Percentiles rank a stretch among this genome's conserved stretches.
Evolutionary conservation across 1,284 basidiomycete genomes (phyloP).

Genomic region (Porodaedalea pini): DNA sequence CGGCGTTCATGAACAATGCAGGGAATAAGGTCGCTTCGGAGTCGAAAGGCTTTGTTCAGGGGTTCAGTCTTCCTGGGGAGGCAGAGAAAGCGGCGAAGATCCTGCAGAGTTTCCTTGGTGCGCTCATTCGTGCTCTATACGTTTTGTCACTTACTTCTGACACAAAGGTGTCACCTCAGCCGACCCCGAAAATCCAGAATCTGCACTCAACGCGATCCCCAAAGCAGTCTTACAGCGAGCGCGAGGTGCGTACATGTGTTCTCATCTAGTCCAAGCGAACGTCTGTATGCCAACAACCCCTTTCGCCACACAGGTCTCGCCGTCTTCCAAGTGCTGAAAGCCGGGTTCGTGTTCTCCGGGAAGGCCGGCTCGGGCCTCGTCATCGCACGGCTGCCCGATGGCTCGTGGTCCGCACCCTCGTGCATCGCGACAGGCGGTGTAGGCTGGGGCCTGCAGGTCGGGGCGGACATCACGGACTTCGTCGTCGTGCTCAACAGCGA

Average conservation of each 20-base stretch:
- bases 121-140: slow-evolving; percentile 27
- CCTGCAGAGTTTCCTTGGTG: slow-evolving; percentile 84
- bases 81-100: slow-evolving; percentile 91
- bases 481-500: slow-evolving; percentile 95
- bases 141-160: neutral
- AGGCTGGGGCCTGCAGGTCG: slow-evolving; percentile 95
- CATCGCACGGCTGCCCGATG: slow-evolving; percentile 91
- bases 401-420: slow-evolving; percentile 95
- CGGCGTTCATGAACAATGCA: slow-evolving; percentile 66
- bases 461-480: slow-evolving; percentile 85
- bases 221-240: slow-evolving; percentile 90
- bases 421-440: slow-evolving; percentile 97
- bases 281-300: slow-evolving; percentile 2
- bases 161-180: slow-evolving; percentile 44
- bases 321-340: slow-evolving; percentile 92
- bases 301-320: slow-evolving; percentile 66
- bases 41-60: slow-evolving; percentile 73
- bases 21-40: slow-evolving; percentile 66
- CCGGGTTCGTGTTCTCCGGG: slow-evolving; percentile 94
- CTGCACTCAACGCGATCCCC: slow-evolving; percentile 92
- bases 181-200: slow-evolving; percentile 83
- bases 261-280: neutral
- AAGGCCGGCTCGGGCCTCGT: slow-evolving; percentile 95
- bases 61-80: slow-evolving; percentile 83
- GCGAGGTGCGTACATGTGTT: slow-evolving; percentile 66